Evolutionary conservation across 306 rosid genomes (phyloP).

Genomic region (Citrullus mucosospermus): DNA sequence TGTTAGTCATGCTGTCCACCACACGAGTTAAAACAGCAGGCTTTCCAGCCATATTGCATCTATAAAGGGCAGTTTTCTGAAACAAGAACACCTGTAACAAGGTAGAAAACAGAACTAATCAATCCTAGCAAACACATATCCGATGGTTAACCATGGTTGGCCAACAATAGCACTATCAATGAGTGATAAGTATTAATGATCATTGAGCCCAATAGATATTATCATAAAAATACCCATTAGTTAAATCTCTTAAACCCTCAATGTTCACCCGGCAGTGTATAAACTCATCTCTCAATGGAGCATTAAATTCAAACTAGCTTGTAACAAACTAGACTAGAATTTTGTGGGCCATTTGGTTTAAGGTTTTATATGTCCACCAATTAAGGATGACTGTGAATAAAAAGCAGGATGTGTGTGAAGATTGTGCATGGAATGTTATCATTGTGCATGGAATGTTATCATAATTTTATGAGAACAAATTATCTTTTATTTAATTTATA

Average conservation of each 20-base stretch:
- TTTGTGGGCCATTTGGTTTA: too few relatives aligned
- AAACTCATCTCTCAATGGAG: background rate
- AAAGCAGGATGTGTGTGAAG: too few relatives aligned
- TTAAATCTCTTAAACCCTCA: background rate
- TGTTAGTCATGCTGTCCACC: slow-evolving; percentile 97
- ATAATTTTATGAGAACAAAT: too few relatives aligned
- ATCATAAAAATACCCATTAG: background rate
- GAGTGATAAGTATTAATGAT: background rate
- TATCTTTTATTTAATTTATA: too few relatives aligned
- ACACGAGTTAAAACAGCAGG: slow-evolving; percentile 99
- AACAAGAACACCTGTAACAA: slow-evolving; percentile 73
- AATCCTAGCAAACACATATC: background rate
- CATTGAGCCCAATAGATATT: background rate
- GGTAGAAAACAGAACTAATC: background rate
- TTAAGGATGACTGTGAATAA: too few relatives aligned
- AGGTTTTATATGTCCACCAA: too few relatives aligned
- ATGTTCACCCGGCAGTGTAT: background rate
- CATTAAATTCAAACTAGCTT: background rate
- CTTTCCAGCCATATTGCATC: slow-evolving; percentile 99
- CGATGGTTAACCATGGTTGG: background rate
- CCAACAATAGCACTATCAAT: background rate
- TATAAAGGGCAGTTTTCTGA: slow-evolving; percentile 90
- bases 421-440: too few relatives aligned
- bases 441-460: too few relatives aligned
- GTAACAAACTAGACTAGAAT: background rate